phyloP scores from a whole-genome alignment of 2,329 filamentous ascomycete species.

The Xylogone sp. region DNA sequence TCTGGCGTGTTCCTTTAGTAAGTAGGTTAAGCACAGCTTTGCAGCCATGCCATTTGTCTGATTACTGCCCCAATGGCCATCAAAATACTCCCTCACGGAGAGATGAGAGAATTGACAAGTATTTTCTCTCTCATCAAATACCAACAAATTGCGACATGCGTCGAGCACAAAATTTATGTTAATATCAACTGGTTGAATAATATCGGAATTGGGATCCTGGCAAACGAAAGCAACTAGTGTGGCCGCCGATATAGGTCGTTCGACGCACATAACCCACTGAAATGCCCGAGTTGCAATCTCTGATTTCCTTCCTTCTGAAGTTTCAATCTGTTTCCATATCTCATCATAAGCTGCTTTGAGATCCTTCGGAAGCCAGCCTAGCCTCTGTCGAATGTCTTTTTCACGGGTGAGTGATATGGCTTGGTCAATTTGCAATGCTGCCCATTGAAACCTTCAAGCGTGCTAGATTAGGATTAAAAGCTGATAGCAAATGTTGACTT shows the following conservation, averaged over 20 bases:
- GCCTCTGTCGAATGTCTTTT: slow-evolving; percentile 18
- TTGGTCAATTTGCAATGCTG: slow-evolving; percentile 25
- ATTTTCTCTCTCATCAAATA: slow-evolving; percentile 13
- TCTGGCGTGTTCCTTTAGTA: neutral
- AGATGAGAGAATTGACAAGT: slow-evolving; percentile 23
- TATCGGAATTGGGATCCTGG: slow-evolving; percentile 11
- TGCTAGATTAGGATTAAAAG: too few relatives aligned
- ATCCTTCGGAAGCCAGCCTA: slow-evolving; percentile 26
- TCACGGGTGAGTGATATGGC: slow-evolving; percentile 17
- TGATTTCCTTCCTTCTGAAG: slow-evolving; percentile 4
- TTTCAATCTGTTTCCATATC: slow-evolving; percentile 19
- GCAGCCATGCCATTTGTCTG: slow-evolving; percentile 5
- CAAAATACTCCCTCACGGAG: slow-evolving; percentile 25
- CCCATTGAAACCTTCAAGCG: slow-evolving; percentile 33
- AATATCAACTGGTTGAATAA: slow-evolving; percentile 3
- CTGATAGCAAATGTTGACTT: too few relatives aligned
- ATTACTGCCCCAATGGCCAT: slow-evolving; percentile 10
- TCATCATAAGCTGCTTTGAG: slow-evolving; percentile 28
- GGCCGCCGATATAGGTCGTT: slow-evolving; percentile 8
- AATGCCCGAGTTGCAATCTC: slow-evolving; percentile 18
- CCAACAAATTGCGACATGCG: slow-evolving; percentile 20
- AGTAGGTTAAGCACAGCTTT: slow-evolving; percentile 5
- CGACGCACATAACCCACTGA: slow-evolving; percentile 22
- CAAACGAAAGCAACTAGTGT: slow-evolving; percentile 14
- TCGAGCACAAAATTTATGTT: slow-evolving; percentile 14